Conservation (phyloP, 495 filamentous ascomycete species). For the Lasiosphaeris hirsuta region DNA sequence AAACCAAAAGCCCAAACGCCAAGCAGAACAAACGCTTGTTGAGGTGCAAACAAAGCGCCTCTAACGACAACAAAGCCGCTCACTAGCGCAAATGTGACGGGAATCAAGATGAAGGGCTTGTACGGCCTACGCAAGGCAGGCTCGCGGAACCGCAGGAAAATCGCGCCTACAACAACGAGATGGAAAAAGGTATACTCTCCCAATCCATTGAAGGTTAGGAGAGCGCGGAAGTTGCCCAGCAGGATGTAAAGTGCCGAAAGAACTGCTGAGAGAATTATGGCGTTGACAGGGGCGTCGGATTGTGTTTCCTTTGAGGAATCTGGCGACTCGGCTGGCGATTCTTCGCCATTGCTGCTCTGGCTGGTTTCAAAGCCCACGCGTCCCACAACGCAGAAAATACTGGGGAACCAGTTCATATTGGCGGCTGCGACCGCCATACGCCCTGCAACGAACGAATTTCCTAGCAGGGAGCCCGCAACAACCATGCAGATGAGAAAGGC, state of each 20-base stretch:
- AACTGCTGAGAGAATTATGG: constrained; percentile 45
- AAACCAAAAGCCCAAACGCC: constrained; percentile 46
- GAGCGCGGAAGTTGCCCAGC: constrained; percentile 52
- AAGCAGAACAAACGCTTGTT: constrained; percentile 44
- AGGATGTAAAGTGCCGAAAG: constrained; percentile 53
- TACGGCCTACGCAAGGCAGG: constrained; percentile 47
- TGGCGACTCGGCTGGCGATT: background rate
- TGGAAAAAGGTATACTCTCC: constrained; percentile 59
- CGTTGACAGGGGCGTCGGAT: constrained; percentile 50
- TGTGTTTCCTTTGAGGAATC: constrained; percentile 6
- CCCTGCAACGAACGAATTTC: constrained; percentile 54
- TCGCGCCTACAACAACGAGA: constrained; percentile 50
- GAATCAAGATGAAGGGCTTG: constrained; percentile 44
- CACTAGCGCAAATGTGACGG: constrained; percentile 46
- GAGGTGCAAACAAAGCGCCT: constrained; percentile 51
- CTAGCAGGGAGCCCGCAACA: constrained; percentile 51
- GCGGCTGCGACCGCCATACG: constrained; percentile 56
- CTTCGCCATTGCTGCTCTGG: background rate
- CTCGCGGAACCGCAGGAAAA: constrained; percentile 50
- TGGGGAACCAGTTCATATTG: constrained; percentile 50
- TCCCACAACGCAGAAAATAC: constrained; percentile 41
- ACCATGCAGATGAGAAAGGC: constrained; percentile 52
- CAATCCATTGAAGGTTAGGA: constrained; percentile 56
- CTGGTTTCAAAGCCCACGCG: constrained; percentile 21
- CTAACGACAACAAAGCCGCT: constrained; percentile 54